Evolutionary conservation across 2,329 filamentous ascomycete genomes (phyloP).

Genomic region (Neurospora crassa): DNA sequence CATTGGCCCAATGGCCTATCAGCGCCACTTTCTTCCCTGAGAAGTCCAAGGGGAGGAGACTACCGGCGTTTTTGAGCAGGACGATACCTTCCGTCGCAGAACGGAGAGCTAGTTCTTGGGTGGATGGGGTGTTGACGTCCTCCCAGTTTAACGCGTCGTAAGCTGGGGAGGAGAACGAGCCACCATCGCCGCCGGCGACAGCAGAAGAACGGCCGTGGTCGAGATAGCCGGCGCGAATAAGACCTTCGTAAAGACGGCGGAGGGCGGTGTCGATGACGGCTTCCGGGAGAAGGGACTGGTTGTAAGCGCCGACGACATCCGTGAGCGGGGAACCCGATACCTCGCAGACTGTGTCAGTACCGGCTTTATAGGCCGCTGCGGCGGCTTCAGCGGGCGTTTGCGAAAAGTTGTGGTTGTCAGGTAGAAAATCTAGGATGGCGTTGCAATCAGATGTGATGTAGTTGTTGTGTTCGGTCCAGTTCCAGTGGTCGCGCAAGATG

Average conservation of each 20-base stretch:
- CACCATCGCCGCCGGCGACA: background rate
- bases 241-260: conserved; percentile 23
- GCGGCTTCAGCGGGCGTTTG: conserved; percentile 13
- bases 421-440: conserved; percentile 14
- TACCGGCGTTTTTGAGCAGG: conserved; percentile 42
- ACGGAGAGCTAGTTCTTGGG: conserved; percentile 44
- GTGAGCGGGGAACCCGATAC: conserved; percentile 12
- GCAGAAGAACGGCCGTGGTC: conserved; percentile 11
- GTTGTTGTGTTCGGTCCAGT: conserved; percentile 17
- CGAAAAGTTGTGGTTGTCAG: conserved; percentile 13
- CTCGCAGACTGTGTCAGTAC: conserved; percentile 18
- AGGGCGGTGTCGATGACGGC: conserved; percentile 22
- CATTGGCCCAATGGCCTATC: conserved; percentile 43
- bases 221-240: conserved; percentile 25
- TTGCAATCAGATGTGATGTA: conserved; percentile 17
- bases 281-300: conserved; percentile 21
- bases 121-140: conserved; percentile 43
- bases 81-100: conserved; percentile 38
- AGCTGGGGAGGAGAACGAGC: conserved; percentile 6
- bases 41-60: conserved; percentile 32
- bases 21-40: conserved; percentile 38
- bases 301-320: conserved; percentile 15
- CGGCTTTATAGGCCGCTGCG: conserved; percentile 12
- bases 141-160: conserved; percentile 44
- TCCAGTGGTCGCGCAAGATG: conserved; percentile 38